A percentile compares a stretch with the other conserved stretches of the same genome.
Evolutionary conservation across 225 moss, liverwort and hornwort genomes (phyloP).

Genomic region (Straminergon stramineum): DNA sequence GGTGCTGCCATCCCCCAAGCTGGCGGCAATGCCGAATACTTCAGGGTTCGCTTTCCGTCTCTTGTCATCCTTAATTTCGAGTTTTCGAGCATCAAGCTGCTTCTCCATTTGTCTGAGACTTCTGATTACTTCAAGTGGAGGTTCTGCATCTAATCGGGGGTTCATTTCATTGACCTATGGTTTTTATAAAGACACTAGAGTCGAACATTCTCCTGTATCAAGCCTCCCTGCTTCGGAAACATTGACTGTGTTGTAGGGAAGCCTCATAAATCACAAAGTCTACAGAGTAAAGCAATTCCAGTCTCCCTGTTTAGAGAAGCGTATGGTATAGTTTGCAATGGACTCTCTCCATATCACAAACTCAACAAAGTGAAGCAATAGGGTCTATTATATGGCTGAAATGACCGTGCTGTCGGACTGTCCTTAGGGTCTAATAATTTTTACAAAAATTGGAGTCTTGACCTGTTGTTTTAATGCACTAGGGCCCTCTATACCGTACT

Average conservation of each 20-base stretch:
- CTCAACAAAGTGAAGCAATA: not conserved
- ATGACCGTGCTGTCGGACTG: not conserved
- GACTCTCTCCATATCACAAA: not conserved
- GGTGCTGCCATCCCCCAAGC: slow-evolving; percentile 75
- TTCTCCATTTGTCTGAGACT: not conserved
- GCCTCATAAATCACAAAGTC: not conserved
- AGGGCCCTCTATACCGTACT: not conserved
- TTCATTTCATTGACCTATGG: not conserved
- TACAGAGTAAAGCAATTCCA: not conserved
- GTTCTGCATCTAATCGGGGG: not conserved
- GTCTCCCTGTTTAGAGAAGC: not conserved
- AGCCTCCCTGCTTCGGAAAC: not conserved
- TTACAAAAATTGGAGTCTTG: not conserved
- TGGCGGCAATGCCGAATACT: slow-evolving; percentile 61
- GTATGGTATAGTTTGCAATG: not conserved
- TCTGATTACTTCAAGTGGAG: not conserved
- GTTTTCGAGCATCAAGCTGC: not conserved
- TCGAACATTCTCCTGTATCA: not conserved
- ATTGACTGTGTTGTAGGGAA: not conserved
- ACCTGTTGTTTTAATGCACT: not conserved
- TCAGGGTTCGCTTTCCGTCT: slow-evolving; percentile 28
- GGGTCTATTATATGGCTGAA: not conserved
- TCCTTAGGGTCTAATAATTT: not conserved
- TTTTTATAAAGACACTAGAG: not conserved
- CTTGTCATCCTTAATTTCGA: not conserved